Percentiles rank a stretch among this genome's conserved stretches.
Conservation (phyloP, 805 yeast genomes). For the Priceomyces haplophilus region DNA sequence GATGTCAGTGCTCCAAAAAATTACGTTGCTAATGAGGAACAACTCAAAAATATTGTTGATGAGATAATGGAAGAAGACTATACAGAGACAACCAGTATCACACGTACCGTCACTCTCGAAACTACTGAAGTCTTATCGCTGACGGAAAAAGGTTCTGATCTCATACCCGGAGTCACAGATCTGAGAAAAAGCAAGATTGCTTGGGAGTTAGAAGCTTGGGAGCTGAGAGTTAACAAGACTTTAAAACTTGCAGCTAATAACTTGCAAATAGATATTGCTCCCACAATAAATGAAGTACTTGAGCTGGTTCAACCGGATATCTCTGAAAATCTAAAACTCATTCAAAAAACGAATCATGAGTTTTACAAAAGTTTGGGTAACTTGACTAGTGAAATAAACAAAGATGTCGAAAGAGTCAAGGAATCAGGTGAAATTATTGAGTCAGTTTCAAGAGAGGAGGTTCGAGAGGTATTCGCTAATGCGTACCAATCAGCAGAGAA, state of each 20-base stretch:
- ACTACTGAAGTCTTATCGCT: background rate
- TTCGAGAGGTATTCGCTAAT: slow-evolving; percentile 31
- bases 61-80: slow-evolving; percentile 10
- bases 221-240: slow-evolving; percentile 30
- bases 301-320: slow-evolving; percentile 23
- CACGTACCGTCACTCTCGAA: slow-evolving; percentile 18
- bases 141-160: background rate
- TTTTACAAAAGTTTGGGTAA: slow-evolving; percentile 29
- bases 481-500: slow-evolving; percentile 23
- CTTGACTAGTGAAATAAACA: slow-evolving; percentile 30
- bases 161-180: background rate
- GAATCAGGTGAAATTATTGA: slow-evolving; percentile 14
- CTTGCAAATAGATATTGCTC: slow-evolving; percentile 31
- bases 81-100: slow-evolving; percentile 8
- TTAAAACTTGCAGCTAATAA: slow-evolving; percentile 31
- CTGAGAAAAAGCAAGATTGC: slow-evolving; percentile 18
- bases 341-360: slow-evolving; percentile 28
- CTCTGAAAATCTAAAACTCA: slow-evolving; percentile 21
- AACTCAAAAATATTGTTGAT: slow-evolving; percentile 22
- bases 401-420: slow-evolving; percentile 31
- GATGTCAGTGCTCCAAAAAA: slow-evolving; percentile 7
- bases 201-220: slow-evolving; percentile 32
- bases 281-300: slow-evolving; percentile 21
- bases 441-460: slow-evolving; percentile 29
- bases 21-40: slow-evolving; percentile 13